Base-by-base conservation (phyloP, 345 rosid genomes). In the Leavenworthia alabamica region DNA sequence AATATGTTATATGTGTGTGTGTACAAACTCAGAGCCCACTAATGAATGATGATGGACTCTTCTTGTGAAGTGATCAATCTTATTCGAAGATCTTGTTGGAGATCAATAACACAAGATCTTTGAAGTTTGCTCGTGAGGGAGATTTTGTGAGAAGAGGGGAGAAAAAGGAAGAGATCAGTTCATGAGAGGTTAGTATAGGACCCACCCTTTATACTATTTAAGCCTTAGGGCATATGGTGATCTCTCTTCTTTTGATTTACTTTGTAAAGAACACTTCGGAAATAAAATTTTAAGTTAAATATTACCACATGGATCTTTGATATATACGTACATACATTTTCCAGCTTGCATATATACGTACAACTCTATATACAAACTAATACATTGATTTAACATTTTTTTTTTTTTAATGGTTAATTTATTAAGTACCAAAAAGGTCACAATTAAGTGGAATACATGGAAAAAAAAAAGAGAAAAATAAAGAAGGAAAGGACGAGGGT, bases 161-260 rank as follows among this genome's bases (percentile, higher is more conserved):
- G 17, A 19, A 11, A 6, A 17, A 31, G 47, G 35, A 36, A 19
- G 72, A 48, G 66, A 59, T 67, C 44, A 58, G 59, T 50, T 58
- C 59, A 67, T 67, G 51, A 14, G 70, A 63, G 48, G 60, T 71
- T 62, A 32, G 65, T 64, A 54, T 54, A 40, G 70, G 75, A 62
- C 74, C 69, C 70, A 56, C 70, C 50, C 60, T 71, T 56, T 71
- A 71, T 71, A 71, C 41, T 66, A 56, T 31, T 49, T 64, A 41
- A 49, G 68, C 68, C 28, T 32, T 63, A 71, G 69, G 70, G 69
- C 64, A 55, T 70, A 54, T 62, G 43, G 45, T 62, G n/a, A 29
- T 47, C 42, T 62, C n/a, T n/a, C n/a, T 62, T 46, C 50, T 47
- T 40, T 36, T 56, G 9, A 62, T 63, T 55, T 43, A 37, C 47